Percentiles rank a stretch among this genome's conserved stretches.
These are phyloP conservation scores for Ogataea glucozyma DNA, from an alignment of 805 yeast genomes.

Conservation along the genomic window DNA sequence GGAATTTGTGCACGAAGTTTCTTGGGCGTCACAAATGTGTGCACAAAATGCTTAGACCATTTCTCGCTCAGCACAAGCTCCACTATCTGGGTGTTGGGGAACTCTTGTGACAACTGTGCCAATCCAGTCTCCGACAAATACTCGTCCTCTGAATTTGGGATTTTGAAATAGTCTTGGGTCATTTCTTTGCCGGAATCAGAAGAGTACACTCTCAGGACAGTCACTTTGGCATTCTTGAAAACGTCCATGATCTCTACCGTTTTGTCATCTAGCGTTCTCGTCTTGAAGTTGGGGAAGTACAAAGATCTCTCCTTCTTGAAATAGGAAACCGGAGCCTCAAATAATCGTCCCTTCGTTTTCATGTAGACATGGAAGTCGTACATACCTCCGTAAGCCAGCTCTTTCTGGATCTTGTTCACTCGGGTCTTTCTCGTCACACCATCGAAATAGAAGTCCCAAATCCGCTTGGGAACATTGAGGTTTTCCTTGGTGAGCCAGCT, in stretches of 20 bases:
- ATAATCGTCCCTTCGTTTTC: conserved; percentile 82
- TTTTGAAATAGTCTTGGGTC: conserved; percentile 58
- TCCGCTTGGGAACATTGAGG: conserved; percentile 31
- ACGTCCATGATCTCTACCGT: conserved; percentile 38
- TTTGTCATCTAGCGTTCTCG: conserved; percentile 47
- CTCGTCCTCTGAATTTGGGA: conserved; percentile 41
- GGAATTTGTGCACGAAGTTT: conserved; percentile 29
- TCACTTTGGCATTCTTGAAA: conserved; percentile 49
- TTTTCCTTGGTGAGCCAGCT: conserved; percentile 30
- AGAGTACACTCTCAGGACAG: conserved; percentile 65
- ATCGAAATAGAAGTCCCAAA: conserved; percentile 38
- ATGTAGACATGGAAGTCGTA: conserved; percentile 62
- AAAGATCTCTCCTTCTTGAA: conserved; percentile 71
- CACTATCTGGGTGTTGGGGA: conserved; percentile 65
- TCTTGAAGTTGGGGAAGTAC: conserved; percentile 80
- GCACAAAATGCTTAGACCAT: conserved; percentile 63
- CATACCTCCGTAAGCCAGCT: conserved; percentile 68
- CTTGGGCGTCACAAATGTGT: conserved; percentile 53
- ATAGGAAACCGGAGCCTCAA: conserved; percentile 76
- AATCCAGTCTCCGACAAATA: conserved; percentile 45
- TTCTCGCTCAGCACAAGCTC: conserved; percentile 79
- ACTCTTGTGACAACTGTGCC: conserved; percentile 39
- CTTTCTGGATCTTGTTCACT: conserved; percentile 48
- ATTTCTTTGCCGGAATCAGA: conserved; percentile 72
- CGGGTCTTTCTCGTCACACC: conserved; percentile 38